phyloP scores from a whole-genome alignment of 2,329 filamentous ascomycete genomes.

The Xylariomycetidae sp. region DNA sequence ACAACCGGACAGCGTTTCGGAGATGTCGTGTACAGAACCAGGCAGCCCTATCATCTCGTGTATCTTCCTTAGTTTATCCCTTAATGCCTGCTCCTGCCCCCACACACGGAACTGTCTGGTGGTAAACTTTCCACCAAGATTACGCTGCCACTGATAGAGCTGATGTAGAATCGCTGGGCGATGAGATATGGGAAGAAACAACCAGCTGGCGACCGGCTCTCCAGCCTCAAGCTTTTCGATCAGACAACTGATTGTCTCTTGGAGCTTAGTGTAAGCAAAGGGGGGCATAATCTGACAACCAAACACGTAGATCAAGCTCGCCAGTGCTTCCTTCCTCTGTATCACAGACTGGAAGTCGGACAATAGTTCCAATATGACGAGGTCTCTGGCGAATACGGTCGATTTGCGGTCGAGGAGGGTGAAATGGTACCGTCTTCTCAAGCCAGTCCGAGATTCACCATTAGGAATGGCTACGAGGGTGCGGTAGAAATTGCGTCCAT shows the following conservation, averaged over 20 bases:
- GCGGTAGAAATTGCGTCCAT: conserved; percentile 16
- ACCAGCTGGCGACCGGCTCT: background rate
- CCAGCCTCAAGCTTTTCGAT: background rate
- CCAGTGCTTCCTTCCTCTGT: background rate
- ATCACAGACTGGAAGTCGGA: background rate
- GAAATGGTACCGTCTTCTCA: conserved; percentile 9
- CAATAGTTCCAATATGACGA: conserved; percentile 14
- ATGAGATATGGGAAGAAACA: background rate
- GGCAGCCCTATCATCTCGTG: too few species aligned
- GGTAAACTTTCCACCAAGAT: background rate
- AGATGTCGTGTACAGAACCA: too few species aligned
- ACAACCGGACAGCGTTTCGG: too few species aligned
- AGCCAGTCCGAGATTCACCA: too few species aligned
- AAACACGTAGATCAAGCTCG: background rate
- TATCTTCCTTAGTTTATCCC: too few species aligned
- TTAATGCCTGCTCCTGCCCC: too few species aligned
- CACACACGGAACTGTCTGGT: too few species aligned
- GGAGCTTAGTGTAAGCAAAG: background rate
- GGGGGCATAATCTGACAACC: background rate
- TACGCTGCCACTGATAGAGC: background rate
- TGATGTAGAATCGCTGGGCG: background rate
- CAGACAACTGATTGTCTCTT: background rate
- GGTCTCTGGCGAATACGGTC: conserved; percentile 16
- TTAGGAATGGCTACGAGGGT: too few species aligned
- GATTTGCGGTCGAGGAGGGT: conserved; percentile 19